Evolutionary conservation across 2,329 filamentous ascomycete species (phyloP).

Genomic region (Monosporascus sp.): DNA sequence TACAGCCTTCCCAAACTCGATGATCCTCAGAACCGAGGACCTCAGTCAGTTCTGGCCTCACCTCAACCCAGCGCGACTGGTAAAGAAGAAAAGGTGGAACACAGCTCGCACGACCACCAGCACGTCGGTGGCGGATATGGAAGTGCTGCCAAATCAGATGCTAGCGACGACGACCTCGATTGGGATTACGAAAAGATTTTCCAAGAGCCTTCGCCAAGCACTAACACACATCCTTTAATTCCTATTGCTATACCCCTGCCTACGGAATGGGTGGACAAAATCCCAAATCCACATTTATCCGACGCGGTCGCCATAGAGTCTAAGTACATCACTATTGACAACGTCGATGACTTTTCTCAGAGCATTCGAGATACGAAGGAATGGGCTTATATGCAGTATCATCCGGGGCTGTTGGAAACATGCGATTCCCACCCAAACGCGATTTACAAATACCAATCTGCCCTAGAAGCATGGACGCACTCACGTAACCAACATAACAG

Average conservation of each 20-base stretch:
- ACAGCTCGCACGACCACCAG: too few species aligned
- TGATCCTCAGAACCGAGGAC: not conserved
- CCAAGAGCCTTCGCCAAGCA: slow-evolving; percentile 10
- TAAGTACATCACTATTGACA: slow-evolving; percentile 21
- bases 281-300: slow-evolving; percentile 25
- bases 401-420: slow-evolving; percentile 20
- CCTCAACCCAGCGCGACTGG: not conserved
- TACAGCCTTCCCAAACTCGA: not conserved
- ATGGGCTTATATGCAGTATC: slow-evolving; percentile 24
- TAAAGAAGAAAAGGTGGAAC: not conserved
- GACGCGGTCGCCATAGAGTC: slow-evolving; percentile 24
- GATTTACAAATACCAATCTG: not conserved
- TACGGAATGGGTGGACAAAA: slow-evolving; percentile 21
- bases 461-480: slow-evolving; percentile 4
- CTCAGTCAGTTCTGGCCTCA: not conserved
- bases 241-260: slow-evolving; percentile 25
- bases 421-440: not conserved
- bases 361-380: slow-evolving; percentile 24
- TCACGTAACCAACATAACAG: slow-evolving; percentile 1
- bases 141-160: not conserved
- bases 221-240: slow-evolving; percentile 24
- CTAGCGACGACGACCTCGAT: slow-evolving; percentile 11
- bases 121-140: not conserved
- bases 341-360: slow-evolving; percentile 26
- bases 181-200: slow-evolving; percentile 24